Evolutionary conservation across 768 basidiomycete genomes (phyloP).

Genomic region (Russula earlei): DNA sequence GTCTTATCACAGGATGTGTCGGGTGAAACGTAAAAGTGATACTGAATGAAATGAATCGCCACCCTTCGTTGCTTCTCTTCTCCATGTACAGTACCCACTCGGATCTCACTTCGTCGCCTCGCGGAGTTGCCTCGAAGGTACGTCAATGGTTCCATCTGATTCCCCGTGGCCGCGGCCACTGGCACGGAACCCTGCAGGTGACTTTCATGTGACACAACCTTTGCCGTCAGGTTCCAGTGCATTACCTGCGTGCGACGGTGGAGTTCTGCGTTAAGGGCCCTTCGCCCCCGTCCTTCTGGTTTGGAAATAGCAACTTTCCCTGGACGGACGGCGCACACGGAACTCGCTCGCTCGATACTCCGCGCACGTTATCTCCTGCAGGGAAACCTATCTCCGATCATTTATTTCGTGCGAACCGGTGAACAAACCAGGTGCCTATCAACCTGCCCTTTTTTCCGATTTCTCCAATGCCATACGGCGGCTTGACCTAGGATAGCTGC

Average conservation of each 20-base stretch:
- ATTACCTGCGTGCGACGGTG: background rate
- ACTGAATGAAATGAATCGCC: background rate
- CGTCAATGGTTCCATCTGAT: background rate
- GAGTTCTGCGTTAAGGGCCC: background rate
- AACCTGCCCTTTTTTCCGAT: background rate
- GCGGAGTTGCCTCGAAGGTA: too few species aligned
- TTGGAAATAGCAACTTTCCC: background rate
- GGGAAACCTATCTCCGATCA: background rate
- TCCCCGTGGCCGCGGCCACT: background rate
- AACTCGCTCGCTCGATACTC: background rate
- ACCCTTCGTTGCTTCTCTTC: background rate
- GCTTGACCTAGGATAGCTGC: too few species aligned
- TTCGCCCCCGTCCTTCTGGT: background rate
- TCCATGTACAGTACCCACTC: background rate
- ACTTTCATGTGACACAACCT: too few species aligned
- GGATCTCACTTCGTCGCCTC: background rate
- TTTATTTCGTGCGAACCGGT: background rate
- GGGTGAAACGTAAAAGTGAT: background rate
- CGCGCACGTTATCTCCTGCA: background rate
- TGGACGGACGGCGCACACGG: background rate
- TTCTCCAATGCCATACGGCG: background rate
- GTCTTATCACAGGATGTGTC: background rate
- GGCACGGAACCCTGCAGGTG: background rate
- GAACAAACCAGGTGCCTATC: background rate
- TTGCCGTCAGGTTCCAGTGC: background rate